phyloP scores from a whole-genome alignment of 768 basidiomycete genomes.

The Pleurotus eryngii region DNA sequence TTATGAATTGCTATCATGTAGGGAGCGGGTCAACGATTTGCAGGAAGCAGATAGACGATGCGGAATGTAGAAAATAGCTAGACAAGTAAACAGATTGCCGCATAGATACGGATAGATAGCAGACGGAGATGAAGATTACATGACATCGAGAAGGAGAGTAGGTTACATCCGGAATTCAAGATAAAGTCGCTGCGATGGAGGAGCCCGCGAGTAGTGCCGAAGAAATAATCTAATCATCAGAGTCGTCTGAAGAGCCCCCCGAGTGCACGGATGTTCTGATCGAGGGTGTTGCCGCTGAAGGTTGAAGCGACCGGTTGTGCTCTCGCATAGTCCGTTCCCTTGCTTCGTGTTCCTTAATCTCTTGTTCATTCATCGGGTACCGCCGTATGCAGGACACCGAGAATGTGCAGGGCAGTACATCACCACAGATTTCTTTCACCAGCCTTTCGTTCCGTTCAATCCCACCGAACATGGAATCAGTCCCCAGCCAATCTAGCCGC shows the following conservation, averaged over 20 bases:
- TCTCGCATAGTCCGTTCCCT: conserved; percentile 24
- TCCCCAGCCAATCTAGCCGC: conserved; percentile 63
- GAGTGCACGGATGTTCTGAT: background rate
- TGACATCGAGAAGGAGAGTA: background rate
- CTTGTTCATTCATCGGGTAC: conserved; percentile 46
- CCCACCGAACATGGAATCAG: conserved; percentile 62
- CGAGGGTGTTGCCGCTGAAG: background rate
- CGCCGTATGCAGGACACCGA: conserved; percentile 49
- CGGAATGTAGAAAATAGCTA: background rate
- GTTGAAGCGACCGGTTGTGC: background rate
- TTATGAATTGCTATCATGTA: no score
- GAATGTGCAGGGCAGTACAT: conserved; percentile 54
- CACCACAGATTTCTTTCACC: conserved; percentile 43
- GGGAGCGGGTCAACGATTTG: no score
- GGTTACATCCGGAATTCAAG: background rate
- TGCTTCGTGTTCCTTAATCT: conserved; percentile 44
- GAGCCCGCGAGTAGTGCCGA: background rate
- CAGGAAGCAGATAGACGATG: background rate
- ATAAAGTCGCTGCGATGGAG: no score
- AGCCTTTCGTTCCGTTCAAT: conserved; percentile 42
- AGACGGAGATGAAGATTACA: background rate
- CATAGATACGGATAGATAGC: background rate
- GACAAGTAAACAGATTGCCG: background rate
- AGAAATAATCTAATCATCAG: background rate
- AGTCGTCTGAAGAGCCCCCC: background rate